Evolutionary conservation across 176 grass and related monocot genomes (phyloP), one percentile per base, ranked within the genome.

Genomic region (Aegilops sharonensis): DNA sequence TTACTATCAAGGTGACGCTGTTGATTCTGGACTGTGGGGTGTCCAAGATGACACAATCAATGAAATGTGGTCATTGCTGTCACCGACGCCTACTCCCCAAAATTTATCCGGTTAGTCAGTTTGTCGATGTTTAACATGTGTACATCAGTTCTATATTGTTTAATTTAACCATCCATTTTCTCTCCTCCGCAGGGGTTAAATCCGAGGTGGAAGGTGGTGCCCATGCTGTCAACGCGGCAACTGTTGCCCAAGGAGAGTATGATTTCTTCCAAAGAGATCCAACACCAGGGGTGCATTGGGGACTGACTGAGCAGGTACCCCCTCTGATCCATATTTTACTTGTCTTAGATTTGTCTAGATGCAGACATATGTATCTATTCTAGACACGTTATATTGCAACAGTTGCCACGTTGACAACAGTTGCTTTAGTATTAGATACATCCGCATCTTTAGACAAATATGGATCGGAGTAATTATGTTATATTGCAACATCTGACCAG

Each of bases 61-160:
- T 67, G 68, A 70, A 69, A 90, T 87, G 77, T 95, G 87, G 93
- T 79, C 90, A 47, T 89, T 91, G 61, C 81, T 83, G n/a, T 82
- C 88, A 56, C 86, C 83, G 34, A 91, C 76, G 3, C 86, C 87
- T 32, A 5, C 43, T 13, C 62, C 72, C 31, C 81, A 89, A n/a
- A 20, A 69, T 86, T 90, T 78, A 65, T 78, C 90, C 70, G 88
- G 86, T 86, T 82, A 81, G 83, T 87, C 45, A 84, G 32, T 3
- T 65, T 78, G 78, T n/a, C 3, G 2, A 57, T 87, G 88, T 84
- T 62, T 87, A 42, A 29, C 76, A 70, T 72, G 12, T 5, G 21
- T 77, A 17, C 31, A 83, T 78, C 78, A 14, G n/a, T 70, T 81
- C 13, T 56, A 24, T 39, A 23, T 24, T 64, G 23, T 56, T 82